phyloP scores from a whole-genome alignment of 1,139 yeast species.

The Maudiozyma humilis region DNA sequence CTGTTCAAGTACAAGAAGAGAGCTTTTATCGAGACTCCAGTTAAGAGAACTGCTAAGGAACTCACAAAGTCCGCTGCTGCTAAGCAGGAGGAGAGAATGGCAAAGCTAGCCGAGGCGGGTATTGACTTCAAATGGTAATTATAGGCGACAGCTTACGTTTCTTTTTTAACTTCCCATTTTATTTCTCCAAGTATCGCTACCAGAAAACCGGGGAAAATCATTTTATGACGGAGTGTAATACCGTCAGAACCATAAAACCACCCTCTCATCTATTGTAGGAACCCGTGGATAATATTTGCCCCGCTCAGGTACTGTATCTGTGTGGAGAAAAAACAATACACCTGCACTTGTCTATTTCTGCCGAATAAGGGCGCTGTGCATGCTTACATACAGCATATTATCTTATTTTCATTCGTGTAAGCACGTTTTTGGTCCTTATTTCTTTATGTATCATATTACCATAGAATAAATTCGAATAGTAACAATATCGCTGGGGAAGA shows the following conservation, averaged over 20 bases:
- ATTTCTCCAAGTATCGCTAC: too few species aligned
- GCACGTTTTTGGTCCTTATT: background rate
- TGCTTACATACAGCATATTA: background rate
- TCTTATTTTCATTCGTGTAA: background rate
- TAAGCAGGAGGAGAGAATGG: constrained; percentile 31
- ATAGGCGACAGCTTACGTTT: background rate
- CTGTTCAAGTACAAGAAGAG: constrained; percentile 52
- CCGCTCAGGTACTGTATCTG: too few species aligned
- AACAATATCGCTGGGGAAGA: background rate
- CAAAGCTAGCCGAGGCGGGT: constrained; percentile 30
- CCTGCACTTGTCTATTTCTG: too few species aligned
- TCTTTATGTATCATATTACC: background rate
- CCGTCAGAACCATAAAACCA: too few species aligned
- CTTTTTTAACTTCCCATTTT: too few species aligned
- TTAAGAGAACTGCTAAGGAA: constrained; percentile 35
- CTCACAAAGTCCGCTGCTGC: constrained; percentile 28
- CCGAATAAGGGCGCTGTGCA: background rate
- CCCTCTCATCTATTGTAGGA: too few species aligned
- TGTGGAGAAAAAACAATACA: too few species aligned
- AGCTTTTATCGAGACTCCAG: constrained; percentile 40
- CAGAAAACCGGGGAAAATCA: too few species aligned
- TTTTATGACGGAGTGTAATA: too few species aligned
- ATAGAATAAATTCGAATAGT: background rate
- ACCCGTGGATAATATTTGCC: too few species aligned
- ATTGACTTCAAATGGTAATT: constrained; percentile 30